Conservation (phyloP, 306 rosid species). For the Mimosa pudica region DNA sequence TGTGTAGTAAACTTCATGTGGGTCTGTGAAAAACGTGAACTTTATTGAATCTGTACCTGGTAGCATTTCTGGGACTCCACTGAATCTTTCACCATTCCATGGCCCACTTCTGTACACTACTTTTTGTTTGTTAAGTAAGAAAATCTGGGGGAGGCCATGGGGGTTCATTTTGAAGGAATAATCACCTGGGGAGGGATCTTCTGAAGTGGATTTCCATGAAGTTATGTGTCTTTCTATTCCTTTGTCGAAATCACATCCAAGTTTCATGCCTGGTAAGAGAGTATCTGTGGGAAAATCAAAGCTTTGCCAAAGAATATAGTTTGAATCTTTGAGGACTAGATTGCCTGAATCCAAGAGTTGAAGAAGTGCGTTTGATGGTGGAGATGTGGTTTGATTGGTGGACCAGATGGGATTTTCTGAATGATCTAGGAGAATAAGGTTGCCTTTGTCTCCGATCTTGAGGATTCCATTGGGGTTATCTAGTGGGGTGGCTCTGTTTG, state of each 20-base stretch:
- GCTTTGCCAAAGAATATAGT: conserved; percentile 61
- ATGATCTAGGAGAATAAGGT: conserved; percentile 42
- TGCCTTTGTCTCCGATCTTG: conserved; percentile 44
- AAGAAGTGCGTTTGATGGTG: conserved; percentile 34
- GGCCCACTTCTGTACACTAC: conserved; percentile 61
- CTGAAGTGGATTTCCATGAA: conserved; percentile 50
- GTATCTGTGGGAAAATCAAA: conserved; percentile 73
- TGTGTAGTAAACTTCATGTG: conserved; percentile 51
- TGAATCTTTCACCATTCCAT: conserved; percentile 76
- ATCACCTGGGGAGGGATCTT: conserved; percentile 64
- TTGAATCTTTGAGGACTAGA: conserved; percentile 48
- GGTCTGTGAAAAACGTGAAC: conserved; percentile 37
- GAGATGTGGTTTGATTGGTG: conserved; percentile 37
- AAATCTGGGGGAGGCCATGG: conserved; percentile 65
- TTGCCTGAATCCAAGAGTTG: conserved; percentile 68
- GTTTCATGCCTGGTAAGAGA: conserved; percentile 66
- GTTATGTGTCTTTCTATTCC: conserved; percentile 47
- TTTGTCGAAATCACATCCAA: conserved; percentile 61
- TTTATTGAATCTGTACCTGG: conserved; percentile 31
- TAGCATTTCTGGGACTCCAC: conserved; percentile 76
- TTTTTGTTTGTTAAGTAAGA: conserved; percentile 5
- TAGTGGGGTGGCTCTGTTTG: conserved; percentile 73
- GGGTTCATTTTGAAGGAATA: conserved; percentile 46
- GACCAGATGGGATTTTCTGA: conserved; percentile 46
- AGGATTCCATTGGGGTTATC: conserved; percentile 41